Percentiles rank a stretch among this genome's conserved stretches.
phyloP scores from a whole-genome alignment of 1,284 basidiomycete genomes.

The Leccinum proximum region DNA sequence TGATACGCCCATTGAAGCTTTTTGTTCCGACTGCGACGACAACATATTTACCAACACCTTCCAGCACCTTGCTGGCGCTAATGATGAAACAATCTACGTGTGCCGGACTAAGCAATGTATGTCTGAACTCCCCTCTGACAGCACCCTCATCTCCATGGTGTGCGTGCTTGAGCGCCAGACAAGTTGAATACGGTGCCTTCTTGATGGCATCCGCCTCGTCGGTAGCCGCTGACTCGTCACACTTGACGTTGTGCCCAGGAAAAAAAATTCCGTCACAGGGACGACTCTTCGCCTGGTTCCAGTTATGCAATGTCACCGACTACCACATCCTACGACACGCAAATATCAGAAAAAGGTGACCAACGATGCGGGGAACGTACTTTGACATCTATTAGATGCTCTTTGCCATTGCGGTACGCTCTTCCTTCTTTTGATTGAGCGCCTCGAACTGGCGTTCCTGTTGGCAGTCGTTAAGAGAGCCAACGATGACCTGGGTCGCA shows the following conservation, averaged over 20 bases:
- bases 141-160: constrained; percentile 20
- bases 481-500: constrained; percentile 68
- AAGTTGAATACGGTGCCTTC: constrained; percentile 83
- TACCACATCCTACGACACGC: constrained; percentile 80
- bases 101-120: constrained; percentile 22
- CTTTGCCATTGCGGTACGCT: constrained; percentile 66
- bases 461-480: constrained; percentile 93
- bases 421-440: constrained; percentile 95
- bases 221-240: constrained; percentile 96
- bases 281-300: constrained; percentile 96
- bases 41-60: constrained; percentile 93
- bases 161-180: constrained; percentile 44
- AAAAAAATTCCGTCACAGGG: too few species aligned
- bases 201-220: constrained; percentile 96
- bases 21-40: constrained; percentile 90
- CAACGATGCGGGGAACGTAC: constrained; percentile 33
- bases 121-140: constrained; percentile 19
- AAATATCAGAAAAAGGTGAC: background rate
- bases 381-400: constrained; percentile 81
- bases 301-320: constrained; percentile 93
- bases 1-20: constrained; percentile 94
- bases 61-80: constrained; percentile 92
- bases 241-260: constrained; percentile 94
- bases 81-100: constrained; percentile 94
- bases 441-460: constrained; percentile 95